Base-by-base conservation (phyloP, 2,329 filamentous ascomycete species). In the Hymenoscyphus salicellus region DNA sequence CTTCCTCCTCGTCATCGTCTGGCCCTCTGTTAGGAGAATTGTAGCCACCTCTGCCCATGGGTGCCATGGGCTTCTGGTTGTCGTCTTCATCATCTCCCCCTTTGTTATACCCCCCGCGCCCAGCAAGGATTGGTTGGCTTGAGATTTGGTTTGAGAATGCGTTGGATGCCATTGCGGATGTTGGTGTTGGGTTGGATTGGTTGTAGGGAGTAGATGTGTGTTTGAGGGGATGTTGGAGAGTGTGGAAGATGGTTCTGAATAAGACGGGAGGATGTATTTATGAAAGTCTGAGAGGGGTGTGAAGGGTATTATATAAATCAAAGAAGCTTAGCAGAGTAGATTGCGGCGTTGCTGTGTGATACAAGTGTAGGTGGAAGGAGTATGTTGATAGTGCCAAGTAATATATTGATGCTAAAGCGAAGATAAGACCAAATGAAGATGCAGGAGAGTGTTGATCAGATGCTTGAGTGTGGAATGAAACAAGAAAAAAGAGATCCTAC, bases 1-100 rank as follows among this genome's bases (percentile, higher is more conserved):
- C 73, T 58, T 74, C 72, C 55, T 72, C 72, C 26, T 74, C 72
- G 46, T 74, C 73, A n/a, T 74, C 72, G 60, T 72, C 71, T 6
- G 62, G 63, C 10, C 69, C 65, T 10, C 62, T 62, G 66, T 30
- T 30, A 6, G 28, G 3, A 30, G 28, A 30, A 6, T 72, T 73
- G 66, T 73, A 73, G 28, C 70, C 72, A 5, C 69, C 69, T 7
- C 70, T 69, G 14, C 72, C 71, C 38, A 49, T 46, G 23, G 58
- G 38, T 17, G 41, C n/a, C 11, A 20, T 17, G 14, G 65, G 59
- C 56, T 2, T 28, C 17, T 56, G 23, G 52, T 16, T 61, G 58
- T 30, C 52, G 49, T 63, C 57, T 17, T 63, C 61, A 11, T 63
- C 62, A 10, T 20, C 17, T 8, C 23, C 23, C 6, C 43, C 64